Evolutionary conservation across 129 eudicot genomes (phyloP), one percentile per base, ranked within the genome.

Genomic region (Apium graveolens): DNA sequence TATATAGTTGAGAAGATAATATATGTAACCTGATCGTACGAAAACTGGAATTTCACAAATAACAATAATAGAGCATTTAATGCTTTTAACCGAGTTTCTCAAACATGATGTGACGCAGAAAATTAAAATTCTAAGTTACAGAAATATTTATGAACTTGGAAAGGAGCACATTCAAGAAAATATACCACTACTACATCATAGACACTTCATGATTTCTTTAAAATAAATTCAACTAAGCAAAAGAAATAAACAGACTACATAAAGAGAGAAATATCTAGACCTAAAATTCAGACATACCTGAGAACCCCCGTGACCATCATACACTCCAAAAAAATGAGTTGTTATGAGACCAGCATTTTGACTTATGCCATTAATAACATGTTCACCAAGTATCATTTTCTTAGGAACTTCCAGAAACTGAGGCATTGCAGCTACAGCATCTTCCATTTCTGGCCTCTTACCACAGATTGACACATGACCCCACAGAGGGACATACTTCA

Each of bases 391-490:
- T 62, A 96, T 79, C 97, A 96, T 85, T 74, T 85, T 90, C 65
- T 84, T 82, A 34, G 99, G 97, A 75, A 96, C 86, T 78, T 81
- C 90, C 89, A 82, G 79, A 75, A 90, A 96, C 51, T 78, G 83
- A 39, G 97, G 97, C 39, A 82, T 88, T 79, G 80, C 88, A 24
- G 73, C 83, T 53, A 96, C 84, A 11, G 97, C 88, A 87, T 96
- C 99, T 85, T 96, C 99, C 99, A 96, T 96, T 81, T 96, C 99
- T 31, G 92, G 90, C 82, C 99, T 88, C 78, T 86, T 84, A 43
- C 99, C 99, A 80, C 87, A 81, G 38, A 96, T 85, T 13, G 95
- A 89, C 34, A 86, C 90, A 38, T 80, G 86, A 44, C 99, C 99
- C 90, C 91, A 96, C 31, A 96, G 90, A 9, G 99, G 99, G 48